phyloP scores from a whole-genome alignment of 805 yeast genomes.

The Barnettozyma sp. region DNA sequence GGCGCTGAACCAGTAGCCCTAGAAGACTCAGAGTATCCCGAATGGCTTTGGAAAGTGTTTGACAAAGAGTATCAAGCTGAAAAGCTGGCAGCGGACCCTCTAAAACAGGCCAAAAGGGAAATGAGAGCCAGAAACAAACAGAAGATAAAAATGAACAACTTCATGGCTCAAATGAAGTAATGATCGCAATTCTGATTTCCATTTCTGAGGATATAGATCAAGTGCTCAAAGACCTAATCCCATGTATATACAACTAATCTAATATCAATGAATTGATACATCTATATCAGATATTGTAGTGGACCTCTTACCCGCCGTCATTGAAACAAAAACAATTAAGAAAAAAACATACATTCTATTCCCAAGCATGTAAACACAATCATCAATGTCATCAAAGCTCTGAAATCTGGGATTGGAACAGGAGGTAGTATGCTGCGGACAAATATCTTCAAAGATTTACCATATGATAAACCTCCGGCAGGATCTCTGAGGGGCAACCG shows the following conservation, averaged over 20 bases:
- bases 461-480: neutral
- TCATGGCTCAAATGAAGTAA: constrained; percentile 43
- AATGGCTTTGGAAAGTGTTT: constrained; percentile 85
- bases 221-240: neutral
- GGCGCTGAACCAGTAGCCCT: constrained; percentile 88
- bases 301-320: neutral
- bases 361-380: constrained; percentile 9
- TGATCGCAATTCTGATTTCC: too few relatives aligned
- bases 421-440: too few relatives aligned
- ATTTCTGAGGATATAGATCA: neutral
- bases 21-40: constrained; percentile 86
- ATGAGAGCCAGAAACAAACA: constrained; percentile 62
- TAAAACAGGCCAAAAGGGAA: constrained; percentile 61
- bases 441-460: constrained; percentile 3
- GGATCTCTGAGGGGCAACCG: constrained; percentile 13
- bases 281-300: neutral
- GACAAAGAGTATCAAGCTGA: constrained; percentile 58
- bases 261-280: too few relatives aligned
- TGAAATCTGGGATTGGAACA: neutral
- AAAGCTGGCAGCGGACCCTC: constrained; percentile 51
- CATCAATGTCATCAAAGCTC: neutral
- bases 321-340: too few relatives aligned
- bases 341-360: too few relatives aligned
- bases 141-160: constrained; percentile 72
- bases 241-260: too few relatives aligned